Conservation (phyloP, 768 basidiomycete species). For the Russula griseocarnosa region DNA sequence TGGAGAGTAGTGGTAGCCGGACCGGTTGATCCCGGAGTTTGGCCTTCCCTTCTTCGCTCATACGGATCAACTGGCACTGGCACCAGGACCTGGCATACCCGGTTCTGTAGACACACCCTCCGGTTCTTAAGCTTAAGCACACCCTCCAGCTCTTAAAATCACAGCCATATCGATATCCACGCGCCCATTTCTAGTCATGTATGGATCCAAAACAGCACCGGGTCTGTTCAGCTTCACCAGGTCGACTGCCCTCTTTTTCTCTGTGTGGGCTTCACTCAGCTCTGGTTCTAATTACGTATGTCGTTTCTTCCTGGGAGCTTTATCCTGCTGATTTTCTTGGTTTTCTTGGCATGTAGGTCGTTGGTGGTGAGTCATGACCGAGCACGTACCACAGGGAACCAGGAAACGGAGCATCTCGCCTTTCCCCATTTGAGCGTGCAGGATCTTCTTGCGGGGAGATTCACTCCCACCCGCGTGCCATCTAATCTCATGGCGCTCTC, state of each 20-base stretch:
- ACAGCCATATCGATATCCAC: no score
- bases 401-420: not conserved
- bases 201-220: not conserved
- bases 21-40: not conserved
- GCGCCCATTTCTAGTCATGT: not conserved
- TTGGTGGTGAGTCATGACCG: conserved; percentile 35
- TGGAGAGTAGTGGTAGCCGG: not conserved
- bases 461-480: not conserved
- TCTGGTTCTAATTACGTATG: conserved; percentile 76
- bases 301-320: conserved; percentile 6
- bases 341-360: conserved; percentile 33
- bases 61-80: no score
- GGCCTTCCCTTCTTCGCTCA: not conserved
- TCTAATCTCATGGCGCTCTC: not conserved
- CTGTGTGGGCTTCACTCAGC: conserved; percentile 56
- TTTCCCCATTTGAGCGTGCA: not conserved
- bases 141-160: no score
- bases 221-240: conserved; percentile 7
- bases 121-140: no score
- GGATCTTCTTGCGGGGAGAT: not conserved
- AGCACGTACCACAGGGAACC: not conserved
- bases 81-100: no score
- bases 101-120: no score
- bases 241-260: conserved; percentile 41
- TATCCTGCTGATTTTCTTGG: not conserved